These are phyloP conservation scores for Aspergillus leporis DNA, from an alignment of 495 filamentous ascomycete genomes.

Conservation along the genomic window DNA sequence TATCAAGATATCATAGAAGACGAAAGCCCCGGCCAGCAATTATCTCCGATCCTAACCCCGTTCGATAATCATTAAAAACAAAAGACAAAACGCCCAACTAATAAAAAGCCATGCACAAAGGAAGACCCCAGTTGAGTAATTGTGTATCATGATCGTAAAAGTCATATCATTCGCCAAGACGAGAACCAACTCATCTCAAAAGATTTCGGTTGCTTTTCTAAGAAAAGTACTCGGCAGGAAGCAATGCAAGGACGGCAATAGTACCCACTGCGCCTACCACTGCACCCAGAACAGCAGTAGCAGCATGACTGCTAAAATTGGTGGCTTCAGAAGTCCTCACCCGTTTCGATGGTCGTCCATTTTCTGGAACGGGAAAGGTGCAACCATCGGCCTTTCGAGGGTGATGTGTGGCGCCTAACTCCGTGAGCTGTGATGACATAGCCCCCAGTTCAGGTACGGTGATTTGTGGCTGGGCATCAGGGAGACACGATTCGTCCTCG, in stretches of 20 bases:
- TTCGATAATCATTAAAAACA: neutral
- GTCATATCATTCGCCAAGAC: conserved; percentile 12
- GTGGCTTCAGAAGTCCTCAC: conserved; percentile 24
- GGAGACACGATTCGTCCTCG: conserved; percentile 17
- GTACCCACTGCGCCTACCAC: conserved; percentile 51
- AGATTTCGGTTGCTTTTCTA: conserved; percentile 2
- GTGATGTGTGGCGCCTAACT: conserved; percentile 2
- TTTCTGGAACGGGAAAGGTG: conserved; percentile 16
- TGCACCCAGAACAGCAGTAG: conserved; percentile 46
- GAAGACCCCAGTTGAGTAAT: neutral
- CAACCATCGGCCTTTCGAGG: conserved; percentile 1
- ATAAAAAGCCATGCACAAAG: conserved; percentile 6
- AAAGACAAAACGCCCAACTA: neutral
- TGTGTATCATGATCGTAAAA: conserved; percentile 5
- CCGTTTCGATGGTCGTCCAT: conserved; percentile 34
- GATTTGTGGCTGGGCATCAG: conserved; percentile 29
- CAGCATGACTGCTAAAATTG: conserved; percentile 38
- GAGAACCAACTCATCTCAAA: neutral
- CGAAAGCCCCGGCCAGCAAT: neutral
- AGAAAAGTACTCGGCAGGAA: conserved; percentile 44
- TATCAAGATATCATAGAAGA: neutral
- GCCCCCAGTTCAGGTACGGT: conserved; percentile 9
- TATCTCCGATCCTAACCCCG: neutral
- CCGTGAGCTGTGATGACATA: conserved; percentile 11
- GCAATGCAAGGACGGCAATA: conserved; percentile 48